Evolutionary conservation across 768 basidiomycete genomes (phyloP), one percentile per base, ranked within the genome.

Genomic region (Suillus spraguei): DNA sequence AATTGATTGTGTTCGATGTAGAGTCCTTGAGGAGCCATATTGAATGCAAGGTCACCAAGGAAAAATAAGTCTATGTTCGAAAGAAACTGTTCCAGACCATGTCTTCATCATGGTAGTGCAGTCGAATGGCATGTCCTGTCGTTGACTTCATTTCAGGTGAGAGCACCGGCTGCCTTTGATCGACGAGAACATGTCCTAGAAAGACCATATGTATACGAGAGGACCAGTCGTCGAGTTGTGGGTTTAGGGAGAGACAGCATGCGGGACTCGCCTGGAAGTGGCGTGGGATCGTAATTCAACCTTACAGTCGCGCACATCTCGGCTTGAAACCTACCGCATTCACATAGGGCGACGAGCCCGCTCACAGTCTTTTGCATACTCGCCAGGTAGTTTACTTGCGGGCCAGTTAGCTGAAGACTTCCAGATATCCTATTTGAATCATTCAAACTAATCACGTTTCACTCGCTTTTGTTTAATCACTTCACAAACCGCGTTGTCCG

Each of bases 331-430:
- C 5, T 4, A 56, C 59, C 38, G 41, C 52, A 60, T 62, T 60
- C 62, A 65, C 65, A 66, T 62, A n/a, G 63, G 64, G 63, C 71
- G 52, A 60, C 60, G 46, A 28, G 56, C 60, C 68, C 61, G 39
- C 55, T 33, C 13, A n/a, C 56, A 50, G 52, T 32, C 44, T 59
- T 59, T 58, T 50, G 28, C 47, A 54, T 36, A 33, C 60, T 41
- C 54, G 60, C 60, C 47, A 35, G 61, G 24, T 14, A 60, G 38
- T 44, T 38, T 33, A 64, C 55, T 55, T 32, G 54, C 64, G 44
- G 56, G 64, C 20, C 63, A 49, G 59, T 17, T 50, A 46, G 65
- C 38, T 42, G 68, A 68, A 69, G 46, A 41, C 72, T 65, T 17
- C 14, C 16, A 63, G 63, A 53, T 61, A 63, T n/a, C 11, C 16